Evolutionary conservation across 2,329 filamentous ascomycete species (phyloP).

Genomic region (Trichothecium roseum): DNA sequence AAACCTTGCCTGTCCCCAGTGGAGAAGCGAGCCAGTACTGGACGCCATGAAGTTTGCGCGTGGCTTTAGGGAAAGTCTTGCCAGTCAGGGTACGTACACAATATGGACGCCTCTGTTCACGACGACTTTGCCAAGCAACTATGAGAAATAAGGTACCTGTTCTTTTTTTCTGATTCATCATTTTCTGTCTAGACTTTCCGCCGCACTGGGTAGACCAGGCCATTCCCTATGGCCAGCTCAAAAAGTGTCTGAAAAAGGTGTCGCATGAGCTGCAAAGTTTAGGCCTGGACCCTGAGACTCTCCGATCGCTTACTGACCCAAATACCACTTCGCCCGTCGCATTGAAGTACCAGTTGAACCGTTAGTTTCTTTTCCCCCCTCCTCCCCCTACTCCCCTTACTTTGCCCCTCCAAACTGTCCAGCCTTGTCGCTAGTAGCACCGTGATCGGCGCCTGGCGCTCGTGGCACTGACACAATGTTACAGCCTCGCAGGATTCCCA

Average conservation of each 20-base stretch:
- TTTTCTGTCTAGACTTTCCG: conserved; percentile 49
- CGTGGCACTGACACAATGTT: conserved; percentile 2
- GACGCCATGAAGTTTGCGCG: conserved; percentile 77
- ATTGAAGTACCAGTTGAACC: conserved; percentile 46
- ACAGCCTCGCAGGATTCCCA: conserved; percentile 27
- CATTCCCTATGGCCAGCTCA: conserved; percentile 75
- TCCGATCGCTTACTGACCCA: conserved; percentile 52
- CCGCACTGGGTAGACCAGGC: conserved; percentile 61
- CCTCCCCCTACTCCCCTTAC: neutral
- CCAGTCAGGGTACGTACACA: conserved; percentile 47
- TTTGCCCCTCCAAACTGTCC: no score
- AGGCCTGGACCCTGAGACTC: conserved; percentile 61
- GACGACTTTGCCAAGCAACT: neutral
- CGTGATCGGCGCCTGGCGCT: no score
- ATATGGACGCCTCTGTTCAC: no score
- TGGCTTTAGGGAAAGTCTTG: conserved; percentile 60
- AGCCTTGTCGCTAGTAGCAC: no score
- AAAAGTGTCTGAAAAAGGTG: conserved; percentile 81
- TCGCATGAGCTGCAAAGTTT: conserved; percentile 58
- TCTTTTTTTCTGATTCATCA: neutral
- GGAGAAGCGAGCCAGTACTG: no score
- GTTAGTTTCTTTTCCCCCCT: conserved; percentile 17
- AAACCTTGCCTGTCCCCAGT: no score
- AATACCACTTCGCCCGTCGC: conserved; percentile 33
- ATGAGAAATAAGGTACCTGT: neutral